A percentile compares a stretch with the other conserved stretches of the same genome.
phyloP scores from a whole-genome alignment of 78 protist genomes.

The Dictyostelium purpureum region DNA sequence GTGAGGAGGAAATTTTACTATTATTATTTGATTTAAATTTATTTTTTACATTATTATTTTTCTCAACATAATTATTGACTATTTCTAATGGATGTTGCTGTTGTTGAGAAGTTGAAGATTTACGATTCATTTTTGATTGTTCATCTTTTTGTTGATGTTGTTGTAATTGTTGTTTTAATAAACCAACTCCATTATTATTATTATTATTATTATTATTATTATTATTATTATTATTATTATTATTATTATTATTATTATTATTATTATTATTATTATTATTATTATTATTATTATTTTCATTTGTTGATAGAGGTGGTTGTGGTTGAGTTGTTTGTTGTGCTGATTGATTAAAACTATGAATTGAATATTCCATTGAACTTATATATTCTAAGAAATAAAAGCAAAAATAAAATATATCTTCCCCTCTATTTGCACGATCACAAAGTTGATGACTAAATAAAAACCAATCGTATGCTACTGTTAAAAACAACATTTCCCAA shows the following conservation, averaged over 20 bases:
- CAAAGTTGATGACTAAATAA: conserved; percentile 80
- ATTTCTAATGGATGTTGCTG: conserved; percentile 2
- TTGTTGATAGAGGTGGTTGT: not conserved
- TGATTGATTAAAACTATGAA: conserved; percentile 21
- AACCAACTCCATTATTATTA: not conserved
- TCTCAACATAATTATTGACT: conserved; percentile 4
- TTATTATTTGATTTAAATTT: not conserved
- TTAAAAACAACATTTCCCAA: conserved; percentile 84
- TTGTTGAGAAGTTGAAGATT: conserved; percentile 3
- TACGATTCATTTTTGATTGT: not conserved
- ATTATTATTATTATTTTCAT: conserved; percentile 12
- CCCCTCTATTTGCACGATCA: conserved; percentile 66
- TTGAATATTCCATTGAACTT: conserved; percentile 52
- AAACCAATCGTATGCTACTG: conserved; percentile 92
- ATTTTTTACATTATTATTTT: not conserved
- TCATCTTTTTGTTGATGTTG: not conserved
- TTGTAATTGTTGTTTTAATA: conserved; percentile 5
- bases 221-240: not conserved
- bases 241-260: not conserved
- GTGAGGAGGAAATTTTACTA: not conserved
- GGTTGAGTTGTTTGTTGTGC: not conserved
- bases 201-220: no score
- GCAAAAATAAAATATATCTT: conserved; percentile 85
- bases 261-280: not conserved
- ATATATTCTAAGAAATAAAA: conserved; percentile 73